A percentile compares a stretch with the other conserved stretches of the same genome.
phyloP scores from a whole-genome alignment of 805 yeast species.

The Saccharomycopsis sp. region DNA sequence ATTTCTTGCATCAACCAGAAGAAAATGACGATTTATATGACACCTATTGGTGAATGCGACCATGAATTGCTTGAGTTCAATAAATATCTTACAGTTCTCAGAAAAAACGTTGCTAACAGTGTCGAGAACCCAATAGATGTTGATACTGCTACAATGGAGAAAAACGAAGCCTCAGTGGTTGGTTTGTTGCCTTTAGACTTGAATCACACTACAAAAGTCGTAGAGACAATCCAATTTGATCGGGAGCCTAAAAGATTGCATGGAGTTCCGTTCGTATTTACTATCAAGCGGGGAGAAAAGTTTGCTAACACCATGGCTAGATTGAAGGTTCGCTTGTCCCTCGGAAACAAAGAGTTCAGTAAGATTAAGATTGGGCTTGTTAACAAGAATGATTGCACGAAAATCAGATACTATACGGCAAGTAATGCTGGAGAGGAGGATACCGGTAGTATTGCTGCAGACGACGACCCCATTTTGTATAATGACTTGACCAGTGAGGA shows the following conservation, averaged over 20 bases:
- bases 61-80: constrained; percentile 28
- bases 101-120: constrained; percentile 32
- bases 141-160: constrained; percentile 20
- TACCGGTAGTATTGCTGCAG: constrained; percentile 29
- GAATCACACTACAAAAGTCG: constrained; percentile 34
- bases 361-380: constrained; percentile 63
- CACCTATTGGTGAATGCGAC: constrained; percentile 26
- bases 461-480: constrained; percentile 50
- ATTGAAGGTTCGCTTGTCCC: constrained; percentile 61
- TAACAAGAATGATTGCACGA: constrained; percentile 23
- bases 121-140: constrained; percentile 23
- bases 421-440: constrained; percentile 31
- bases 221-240: constrained; percentile 71
- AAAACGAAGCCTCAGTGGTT: constrained; percentile 22
- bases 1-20: constrained; percentile 8
- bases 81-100: constrained; percentile 36
- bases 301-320: constrained; percentile 58
- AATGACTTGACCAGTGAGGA: constrained; percentile 46
- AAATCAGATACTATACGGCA: constrained; percentile 22
- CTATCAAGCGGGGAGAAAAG: constrained; percentile 60
- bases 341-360: constrained; percentile 73
- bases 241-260: constrained; percentile 61
- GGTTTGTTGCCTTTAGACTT: constrained; percentile 21
- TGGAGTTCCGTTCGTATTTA: constrained; percentile 80
- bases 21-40: constrained; percentile 29